Evolutionary conservation across 1,139 yeast species (phyloP), one percentile per base, ranked within the genome.

Genomic region (Lodderomyces margitis): DNA sequence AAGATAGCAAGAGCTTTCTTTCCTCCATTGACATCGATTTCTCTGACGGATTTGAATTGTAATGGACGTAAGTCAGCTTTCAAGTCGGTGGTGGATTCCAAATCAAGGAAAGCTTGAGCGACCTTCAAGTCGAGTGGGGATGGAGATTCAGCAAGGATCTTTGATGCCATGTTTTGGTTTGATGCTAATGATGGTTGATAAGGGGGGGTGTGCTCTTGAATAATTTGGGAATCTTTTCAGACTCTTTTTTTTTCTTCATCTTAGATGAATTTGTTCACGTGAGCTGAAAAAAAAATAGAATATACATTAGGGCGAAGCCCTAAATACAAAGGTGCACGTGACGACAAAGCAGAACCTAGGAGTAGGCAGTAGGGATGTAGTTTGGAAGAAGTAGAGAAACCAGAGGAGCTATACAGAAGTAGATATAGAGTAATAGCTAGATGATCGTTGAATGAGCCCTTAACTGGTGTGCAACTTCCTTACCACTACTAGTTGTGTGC

Each of bases 41-140:
- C 98, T 78, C 89, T 88, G 78, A 91, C 91, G 66, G 96, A 84
- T 81, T 91, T 88, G 91, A 92, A 88, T 80, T 92, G 98, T 75
- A 92, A 86, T 58, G 95, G 89, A 83, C 98, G 89, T 75, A 92
- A 84, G 66, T 89, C 97, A 66, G 96, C 92, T 86, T 91, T 91
- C 74, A 91, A 80, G 73, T 92, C 98, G 68, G 95, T 81, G 77
- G 89, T 83, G 70, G 82, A 76, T 82, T 94, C 98, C 76, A 92
- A 84, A 81, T 92, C 99, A 68, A 84, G 74, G 74, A 92, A 88
- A 66, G 98, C 97, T 82, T 92, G 98, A 66, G 97, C 98, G 72
- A 92, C 96, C 81, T 92, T 95, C 77, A 92, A 88, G 81, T 92
- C 99, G 78, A 92, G 88, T 80, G 92, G 98, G 71, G 92, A 73